These are phyloP conservation scores for Hymenoscyphus fraxineus DNA, from an alignment of 2,329 filamentous ascomycete species.

Conservation along the genomic window DNA sequence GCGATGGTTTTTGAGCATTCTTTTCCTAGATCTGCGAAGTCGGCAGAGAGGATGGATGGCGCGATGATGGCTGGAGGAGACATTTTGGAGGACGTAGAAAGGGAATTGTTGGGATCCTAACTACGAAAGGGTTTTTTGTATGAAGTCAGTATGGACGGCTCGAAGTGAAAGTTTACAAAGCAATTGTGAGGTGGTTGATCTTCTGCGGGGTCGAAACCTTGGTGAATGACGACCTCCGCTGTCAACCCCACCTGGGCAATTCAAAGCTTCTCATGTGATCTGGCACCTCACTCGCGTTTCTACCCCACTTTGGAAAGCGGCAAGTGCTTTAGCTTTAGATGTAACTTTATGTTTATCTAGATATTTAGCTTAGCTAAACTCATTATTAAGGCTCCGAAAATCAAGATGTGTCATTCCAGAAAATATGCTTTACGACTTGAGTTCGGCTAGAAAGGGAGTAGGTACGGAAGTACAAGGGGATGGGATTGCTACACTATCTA, in stretches of 20 bases:
- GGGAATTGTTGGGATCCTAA: neutral
- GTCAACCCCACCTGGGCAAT: neutral
- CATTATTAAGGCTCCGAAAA: too few relatives aligned
- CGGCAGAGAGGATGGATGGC: slow-evolving; percentile 94
- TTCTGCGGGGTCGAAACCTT: neutral
- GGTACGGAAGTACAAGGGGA: too few relatives aligned
- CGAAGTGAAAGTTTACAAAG: neutral
- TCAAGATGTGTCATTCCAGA: too few relatives aligned
- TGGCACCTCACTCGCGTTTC: neutral
- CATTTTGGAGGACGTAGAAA: slow-evolving; percentile 51
- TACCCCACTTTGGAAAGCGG: too few relatives aligned
- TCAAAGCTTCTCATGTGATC: neutral
- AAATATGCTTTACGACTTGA: too few relatives aligned
- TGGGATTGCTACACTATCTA: too few relatives aligned
- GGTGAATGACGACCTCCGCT: neutral
- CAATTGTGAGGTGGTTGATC: neutral
- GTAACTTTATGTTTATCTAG: too few relatives aligned
- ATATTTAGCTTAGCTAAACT: too few relatives aligned
- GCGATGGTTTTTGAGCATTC: slow-evolving; percentile 84
- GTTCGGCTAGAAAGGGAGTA: too few relatives aligned
- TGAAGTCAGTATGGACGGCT: neutral
- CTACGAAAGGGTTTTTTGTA: neutral
- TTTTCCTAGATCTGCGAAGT: slow-evolving; percentile 84
- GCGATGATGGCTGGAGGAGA: slow-evolving; percentile 90
- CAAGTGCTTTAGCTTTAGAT: too few relatives aligned